Base-by-base conservation (phyloP, 495 filamentous ascomycete genomes). In the Daldinia grandis region DNA sequence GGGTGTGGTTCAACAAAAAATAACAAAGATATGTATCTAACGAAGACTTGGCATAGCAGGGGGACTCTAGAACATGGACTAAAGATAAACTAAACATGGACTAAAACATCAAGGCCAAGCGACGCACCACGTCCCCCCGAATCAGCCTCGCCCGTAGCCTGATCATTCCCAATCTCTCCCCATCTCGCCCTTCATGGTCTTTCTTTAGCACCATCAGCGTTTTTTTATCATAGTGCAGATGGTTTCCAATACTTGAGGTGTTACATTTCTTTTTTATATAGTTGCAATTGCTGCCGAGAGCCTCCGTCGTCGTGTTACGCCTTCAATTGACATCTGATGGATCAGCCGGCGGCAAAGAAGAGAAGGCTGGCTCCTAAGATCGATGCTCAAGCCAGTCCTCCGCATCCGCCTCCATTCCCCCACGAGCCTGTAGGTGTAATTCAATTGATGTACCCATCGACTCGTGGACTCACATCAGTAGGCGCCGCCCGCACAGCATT, bases 331-430 rank as follows among this genome's bases (percentile, higher is more conserved):
- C 60, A 31, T 60, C 27, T 65, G 60, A 77, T 77, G 75, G 75
- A 77, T 72, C 75, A 76, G 64, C 75, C 75, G 57, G 75, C 75
- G 63, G 70, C 75, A 49, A 77, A 77, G 71, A 77, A 77, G 66
- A 76, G 75, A 73, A 76, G 75, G 75, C 75, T 77, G 73, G 75
- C 75, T 57, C 75, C 75, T 50, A 77, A 77, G 75, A 74, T 74
- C 61, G 75, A 77, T 68, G 68, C 73, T 70, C 75, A 76, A 71
- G 67, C 71, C 35, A 77, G 75, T 68, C 75, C 75, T 58, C 62
- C 75, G 0, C 73, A 66, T 53, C 71, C 63, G 51, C 64, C 63
- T 31, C 73, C 75, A 30, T 77, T 74, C 40, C 55, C 68, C 49
- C 73, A 67, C 60, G 75, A 77, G 42, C 54, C 73, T 42, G 75